phyloP scores from a whole-genome alignment of 2,329 filamentous ascomycete genomes.

The Monosporascus sp. region DNA sequence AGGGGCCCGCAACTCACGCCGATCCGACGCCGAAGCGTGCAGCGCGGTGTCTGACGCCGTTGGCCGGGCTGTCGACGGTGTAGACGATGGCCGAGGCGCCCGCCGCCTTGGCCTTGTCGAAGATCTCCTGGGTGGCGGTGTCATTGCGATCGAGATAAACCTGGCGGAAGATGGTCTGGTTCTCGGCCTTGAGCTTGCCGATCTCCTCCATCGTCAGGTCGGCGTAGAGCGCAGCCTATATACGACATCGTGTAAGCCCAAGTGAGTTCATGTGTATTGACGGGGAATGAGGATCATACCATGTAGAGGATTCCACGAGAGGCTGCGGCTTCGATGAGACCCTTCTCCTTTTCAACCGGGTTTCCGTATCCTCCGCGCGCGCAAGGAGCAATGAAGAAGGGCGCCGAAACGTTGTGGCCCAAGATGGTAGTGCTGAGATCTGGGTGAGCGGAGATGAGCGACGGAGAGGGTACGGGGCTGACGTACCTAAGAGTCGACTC shows the following conservation, averaged over 20 bases:
- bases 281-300: slow-evolving; percentile 4
- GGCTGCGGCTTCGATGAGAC: slow-evolving; percentile 35
- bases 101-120: slow-evolving; percentile 13
- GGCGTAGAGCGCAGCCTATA: slow-evolving; percentile 15
- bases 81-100: slow-evolving; percentile 21
- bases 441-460: slow-evolving; percentile 10
- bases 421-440: slow-evolving; percentile 32
- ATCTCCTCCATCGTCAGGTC: slow-evolving; percentile 21
- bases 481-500: slow-evolving; percentile 29
- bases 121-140: slow-evolving; percentile 14
- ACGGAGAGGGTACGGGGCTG: neutral
- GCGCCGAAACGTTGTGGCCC: slow-evolving; percentile 37
- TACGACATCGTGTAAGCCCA: slow-evolving; percentile 1
- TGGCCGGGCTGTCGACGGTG: slow-evolving; percentile 19
- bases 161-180: slow-evolving; percentile 23
- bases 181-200: slow-evolving; percentile 13
- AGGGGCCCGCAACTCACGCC: slow-evolving; percentile 9
- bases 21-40: slow-evolving; percentile 17
- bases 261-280: neutral
- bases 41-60: slow-evolving; percentile 18
- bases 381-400: slow-evolving; percentile 39
- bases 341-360: slow-evolving; percentile 29
- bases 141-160: slow-evolving; percentile 21
- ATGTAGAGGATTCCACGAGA: slow-evolving; percentile 37
- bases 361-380: slow-evolving; percentile 33